phyloP scores from a whole-genome alignment of 176 grass and related monocot genomes.

The Cymbopogon citratus region DNA sequence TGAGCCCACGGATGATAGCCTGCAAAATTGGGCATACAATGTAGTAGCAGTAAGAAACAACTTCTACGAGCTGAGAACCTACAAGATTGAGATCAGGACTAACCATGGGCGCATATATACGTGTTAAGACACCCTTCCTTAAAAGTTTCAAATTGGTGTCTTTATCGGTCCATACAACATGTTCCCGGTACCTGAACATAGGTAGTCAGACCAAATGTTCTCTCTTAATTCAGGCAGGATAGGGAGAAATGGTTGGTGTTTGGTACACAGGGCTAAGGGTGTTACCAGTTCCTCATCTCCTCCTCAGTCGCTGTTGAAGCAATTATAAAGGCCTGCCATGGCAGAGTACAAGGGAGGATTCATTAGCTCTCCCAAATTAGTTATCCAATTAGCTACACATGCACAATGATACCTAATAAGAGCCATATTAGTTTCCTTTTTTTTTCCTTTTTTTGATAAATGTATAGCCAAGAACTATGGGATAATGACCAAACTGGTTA shows the following conservation, averaged over 20 bases:
- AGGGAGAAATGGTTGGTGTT: background rate
- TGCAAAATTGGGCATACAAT: too few relatives aligned
- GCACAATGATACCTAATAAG: background rate
- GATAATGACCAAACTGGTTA: too few relatives aligned
- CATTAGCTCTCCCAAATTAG: background rate
- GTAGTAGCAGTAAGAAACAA: too few relatives aligned
- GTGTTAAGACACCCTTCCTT: conserved; percentile 59
- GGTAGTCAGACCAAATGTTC: background rate
- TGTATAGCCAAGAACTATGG: too few relatives aligned
- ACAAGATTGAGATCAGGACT: too few relatives aligned
- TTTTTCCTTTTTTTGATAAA: too few relatives aligned
- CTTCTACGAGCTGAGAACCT: too few relatives aligned
- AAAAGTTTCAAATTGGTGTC: conserved; percentile 82
- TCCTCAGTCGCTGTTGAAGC: conserved; percentile 39
- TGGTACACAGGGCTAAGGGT: background rate
- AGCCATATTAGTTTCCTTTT: too few relatives aligned
- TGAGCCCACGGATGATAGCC: too few relatives aligned
- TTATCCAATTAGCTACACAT: background rate
- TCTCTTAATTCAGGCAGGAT: background rate
- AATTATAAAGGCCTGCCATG: conserved; percentile 39
- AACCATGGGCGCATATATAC: too few relatives aligned
- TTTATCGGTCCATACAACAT: conserved; percentile 90
- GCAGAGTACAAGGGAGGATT: background rate
- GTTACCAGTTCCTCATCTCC: conserved; percentile 88
- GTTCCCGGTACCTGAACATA: conserved; percentile 74